Evolutionary conservation across 169 alveolate genomes (phyloP).

Genomic region (Sarcocystis neurona): DNA sequence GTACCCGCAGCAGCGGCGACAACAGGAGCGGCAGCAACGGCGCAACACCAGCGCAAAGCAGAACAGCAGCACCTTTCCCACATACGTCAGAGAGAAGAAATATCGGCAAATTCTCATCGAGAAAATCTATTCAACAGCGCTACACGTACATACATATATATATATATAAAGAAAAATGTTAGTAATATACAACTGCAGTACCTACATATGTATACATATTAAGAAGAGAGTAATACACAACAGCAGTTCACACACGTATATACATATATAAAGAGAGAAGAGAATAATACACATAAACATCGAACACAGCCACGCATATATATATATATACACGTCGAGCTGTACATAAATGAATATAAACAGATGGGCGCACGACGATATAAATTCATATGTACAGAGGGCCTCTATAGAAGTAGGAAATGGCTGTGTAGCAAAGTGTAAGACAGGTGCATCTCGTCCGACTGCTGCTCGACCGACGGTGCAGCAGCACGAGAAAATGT

Average conservation of each 20-base stretch:
- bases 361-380: not conserved
- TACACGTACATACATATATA: not conserved
- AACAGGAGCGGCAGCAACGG: not conserved
- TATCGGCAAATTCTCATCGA: not conserved
- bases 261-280: not conserved
- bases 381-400: not conserved
- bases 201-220: not conserved
- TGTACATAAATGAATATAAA: not conserved
- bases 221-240: no score
- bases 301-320: no score
- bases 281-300: no score
- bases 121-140: not conserved
- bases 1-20: not conserved
- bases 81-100: not conserved
- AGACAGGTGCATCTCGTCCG: no score
- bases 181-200: no score
- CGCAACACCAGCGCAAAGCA: not conserved
- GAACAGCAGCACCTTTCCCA: not conserved
- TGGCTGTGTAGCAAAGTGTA: no score
- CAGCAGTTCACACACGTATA: no score
- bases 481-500: no score
- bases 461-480: no score
- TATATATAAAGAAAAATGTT: no score
- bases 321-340: not conserved
- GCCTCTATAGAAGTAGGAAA: no score